phyloP scores from a whole-genome alignment of 352 stramenopile genomes.

The Pythium inflatum region DNA sequence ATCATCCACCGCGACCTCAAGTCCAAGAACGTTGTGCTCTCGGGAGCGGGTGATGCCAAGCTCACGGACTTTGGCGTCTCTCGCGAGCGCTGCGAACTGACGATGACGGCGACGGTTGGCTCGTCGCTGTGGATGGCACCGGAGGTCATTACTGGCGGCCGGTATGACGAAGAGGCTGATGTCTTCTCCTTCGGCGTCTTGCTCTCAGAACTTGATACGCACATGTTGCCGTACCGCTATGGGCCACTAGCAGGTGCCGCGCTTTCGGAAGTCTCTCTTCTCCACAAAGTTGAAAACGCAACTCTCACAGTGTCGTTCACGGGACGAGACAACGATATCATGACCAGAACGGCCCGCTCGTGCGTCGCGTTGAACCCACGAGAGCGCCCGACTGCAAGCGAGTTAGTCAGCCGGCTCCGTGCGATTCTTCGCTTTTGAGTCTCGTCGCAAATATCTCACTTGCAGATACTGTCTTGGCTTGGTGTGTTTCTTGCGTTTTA shows the following conservation, averaged over 20 bases:
- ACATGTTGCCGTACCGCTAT: conserved; percentile 48
- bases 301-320: conserved; percentile 30
- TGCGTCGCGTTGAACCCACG: conserved; percentile 25
- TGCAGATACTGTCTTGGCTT: too few relatives aligned
- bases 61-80: conserved; percentile 31
- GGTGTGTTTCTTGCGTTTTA: too few relatives aligned
- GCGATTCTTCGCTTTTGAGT: too few relatives aligned
- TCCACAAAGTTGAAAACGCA: conserved; percentile 16
- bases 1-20: conserved; percentile 45
- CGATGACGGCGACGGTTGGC: conserved; percentile 21
- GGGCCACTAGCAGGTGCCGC: conserved; percentile 8
- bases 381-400: conserved; percentile 21
- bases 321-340: not conserved
- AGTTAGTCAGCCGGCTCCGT: too few relatives aligned
- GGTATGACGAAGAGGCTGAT: conserved; percentile 31
- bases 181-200: conserved; percentile 56
- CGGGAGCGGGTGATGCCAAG: conserved; percentile 27
- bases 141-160: conserved; percentile 35
- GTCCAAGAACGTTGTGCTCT: conserved; percentile 33
- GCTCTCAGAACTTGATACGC: conserved; percentile 60
- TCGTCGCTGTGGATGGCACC: conserved; percentile 39
- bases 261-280: too few relatives aligned
- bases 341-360: conserved; percentile 11
- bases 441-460: too few relatives aligned
- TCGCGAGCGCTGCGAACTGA: conserved; percentile 14